Evolutionary conservation across 805 yeast genomes (phyloP), one percentile per base, ranked within the genome.

Genomic region (Pichia ethanolica): DNA sequence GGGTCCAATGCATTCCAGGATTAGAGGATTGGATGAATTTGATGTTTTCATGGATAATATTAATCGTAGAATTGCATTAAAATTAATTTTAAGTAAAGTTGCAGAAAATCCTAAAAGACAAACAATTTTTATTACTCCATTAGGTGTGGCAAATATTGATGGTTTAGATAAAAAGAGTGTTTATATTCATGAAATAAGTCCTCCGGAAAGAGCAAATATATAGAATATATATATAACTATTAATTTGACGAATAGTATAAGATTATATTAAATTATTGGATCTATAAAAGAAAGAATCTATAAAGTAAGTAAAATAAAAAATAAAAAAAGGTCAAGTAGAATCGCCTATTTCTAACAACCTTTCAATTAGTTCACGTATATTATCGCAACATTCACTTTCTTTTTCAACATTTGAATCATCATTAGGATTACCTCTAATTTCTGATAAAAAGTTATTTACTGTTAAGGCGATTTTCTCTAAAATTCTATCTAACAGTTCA

Each of bases 31-130:
- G 52, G 99, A 93, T 67, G 99, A 93, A 66, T 93, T 86, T 64
- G 99, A 93, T 68, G 99, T 93, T 25, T 93, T 83, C 60, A 93
- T 93, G 99, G 99, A 93, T 65, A 88, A 89, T 44, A 87, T 89
- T 14, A 89, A 90, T 62, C 76, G 99, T 56, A 75, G 83, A 42
- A 78, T 86, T 46, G 89, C 96, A 52, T 80, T 93, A 62, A 74
- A 78, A 44, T 67, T 90, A 53, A 81, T 93, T 62, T 70, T 89
- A 44, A 76, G 77, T 28, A 86, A 88, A 55, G 75, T 90, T 33
- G 67, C 81, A 7, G 74, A 74, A 44, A 77, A 80, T 49, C 75
- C 83, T 0, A 75, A 81, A 53, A 81, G 90, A 0, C 99, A 91
- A 66, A 85, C 96, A 1, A 83, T 91, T 7, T 88, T 91, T 56